These are phyloP conservation scores for Elasticomyces elasticus DNA, from an alignment of 495 filamentous ascomycete genomes.

Conservation along the genomic window DNA sequence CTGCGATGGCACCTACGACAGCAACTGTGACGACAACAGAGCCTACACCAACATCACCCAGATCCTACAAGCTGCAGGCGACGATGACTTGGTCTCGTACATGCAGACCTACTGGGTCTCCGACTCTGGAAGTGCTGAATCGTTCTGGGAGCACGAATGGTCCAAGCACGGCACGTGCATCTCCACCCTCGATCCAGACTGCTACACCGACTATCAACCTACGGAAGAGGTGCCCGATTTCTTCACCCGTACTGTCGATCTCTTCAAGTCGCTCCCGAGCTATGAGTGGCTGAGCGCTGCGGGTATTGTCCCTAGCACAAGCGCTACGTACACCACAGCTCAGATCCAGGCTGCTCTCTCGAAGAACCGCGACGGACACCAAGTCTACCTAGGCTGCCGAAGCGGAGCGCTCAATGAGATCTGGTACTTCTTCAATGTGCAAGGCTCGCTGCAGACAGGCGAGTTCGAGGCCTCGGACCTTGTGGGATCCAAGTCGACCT, in stretches of 20 bases:
- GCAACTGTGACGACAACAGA: slow-evolving; percentile 59
- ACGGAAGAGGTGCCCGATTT: slow-evolving; percentile 54
- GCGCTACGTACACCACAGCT: slow-evolving; percentile 51
- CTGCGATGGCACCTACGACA: slow-evolving; percentile 71
- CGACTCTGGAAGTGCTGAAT: slow-evolving; percentile 51
- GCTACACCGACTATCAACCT: slow-evolving; percentile 56
- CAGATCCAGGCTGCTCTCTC: slow-evolving; percentile 58
- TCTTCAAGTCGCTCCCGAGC: slow-evolving; percentile 55
- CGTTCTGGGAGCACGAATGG: slow-evolving; percentile 81
- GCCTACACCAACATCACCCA: slow-evolving; percentile 60
- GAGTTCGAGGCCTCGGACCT: slow-evolving; percentile 57
- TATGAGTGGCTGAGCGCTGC: slow-evolving; percentile 44
- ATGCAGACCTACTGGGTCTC: slow-evolving; percentile 77
- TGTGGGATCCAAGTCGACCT: slow-evolving; percentile 54
- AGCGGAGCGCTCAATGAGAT: slow-evolving; percentile 57
- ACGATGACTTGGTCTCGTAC: slow-evolving; percentile 52
- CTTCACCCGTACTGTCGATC: slow-evolving; percentile 46
- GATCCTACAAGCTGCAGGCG: slow-evolving; percentile 53
- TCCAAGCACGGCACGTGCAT: slow-evolving; percentile 71
- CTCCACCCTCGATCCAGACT: slow-evolving; percentile 57
- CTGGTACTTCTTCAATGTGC: slow-evolving; percentile 78
- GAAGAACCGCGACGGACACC: slow-evolving; percentile 47
- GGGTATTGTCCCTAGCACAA: slow-evolving; percentile 52
- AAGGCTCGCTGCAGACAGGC: slow-evolving; percentile 65
- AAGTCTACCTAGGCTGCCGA: slow-evolving; percentile 60